Base-by-base conservation (phyloP, 352 stramenopile species). In the Phytophthora foliorum region DNA sequence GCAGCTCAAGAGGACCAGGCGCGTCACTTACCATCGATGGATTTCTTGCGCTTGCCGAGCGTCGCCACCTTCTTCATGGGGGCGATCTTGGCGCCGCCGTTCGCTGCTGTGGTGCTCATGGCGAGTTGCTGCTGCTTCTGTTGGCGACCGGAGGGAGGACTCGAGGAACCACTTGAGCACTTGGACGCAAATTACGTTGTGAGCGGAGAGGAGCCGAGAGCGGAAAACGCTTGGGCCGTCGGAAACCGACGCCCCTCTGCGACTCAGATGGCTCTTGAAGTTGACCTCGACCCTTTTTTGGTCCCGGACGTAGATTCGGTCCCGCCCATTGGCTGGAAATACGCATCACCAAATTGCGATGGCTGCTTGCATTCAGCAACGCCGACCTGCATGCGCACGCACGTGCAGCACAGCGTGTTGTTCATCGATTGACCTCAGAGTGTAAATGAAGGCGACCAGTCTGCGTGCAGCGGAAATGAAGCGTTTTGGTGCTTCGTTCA, bases 1-100 rank as follows among this genome's bases (percentile, higher is more conserved):
- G 6, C 6, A 38, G 22, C 8, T 8, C n/a, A 21, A 46, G 42
- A 38, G 9, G 1, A 17, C 2, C 0, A 56, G 77, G 24, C 69
- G 19, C 17, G 42, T 49, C 42, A 27, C 42, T 25, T 49, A 94
- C 88, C 88, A 54, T 96, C 89, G 45, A 95, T 84, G 50, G 87
- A 95, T 74, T 95, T 94, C 72, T 96, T 95, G 70, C 89, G 87
- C 80, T 96, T 96, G 75, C 87, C 89, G 36, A 96, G 86, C 67
- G 89, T 96, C 29, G 83, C 73, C 31, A 96, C 84, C 63, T 91
- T 90, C 74, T 89, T 92, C 82, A 94, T 90, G 57, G 75, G 75
- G 34, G 77, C 59, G 22, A 64, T 49, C 24, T 66, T 71, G 19
- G 61, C 22, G 29, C 31, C 50, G 27, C 36, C 14, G 27, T 39